Evolutionary conservation across 192 early-diverging fungal genomes (phyloP), one percentile per base, ranked within the genome.

Genomic region (Backusella sp.): DNA sequence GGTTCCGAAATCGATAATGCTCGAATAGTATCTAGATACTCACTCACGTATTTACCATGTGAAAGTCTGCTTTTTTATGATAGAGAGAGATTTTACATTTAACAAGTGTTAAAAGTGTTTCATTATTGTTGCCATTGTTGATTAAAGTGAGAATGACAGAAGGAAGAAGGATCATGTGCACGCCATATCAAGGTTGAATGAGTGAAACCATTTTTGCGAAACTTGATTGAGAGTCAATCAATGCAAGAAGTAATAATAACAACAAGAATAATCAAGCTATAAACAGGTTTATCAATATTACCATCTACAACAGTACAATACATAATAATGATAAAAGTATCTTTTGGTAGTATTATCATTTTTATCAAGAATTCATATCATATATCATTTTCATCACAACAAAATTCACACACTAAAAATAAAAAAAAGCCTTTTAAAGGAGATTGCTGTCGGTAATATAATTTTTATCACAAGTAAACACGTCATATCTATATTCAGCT

Each of bases 351-450:
- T 28, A 28, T 28, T 28, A 28, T 28, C 42, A 44, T 44, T 44
- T 32, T n/a, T 49, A 49, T 49, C 17, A 49, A 1, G 17, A 49
- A 49, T 17, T 44, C 42, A 44, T 44, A 15, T 44, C 5, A 1
- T 44, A 17, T 39, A 44, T 14, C 15, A 44, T 11, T 26, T 56
- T 56, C 19, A 56, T 56, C 21, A 3, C 21, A 62, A 11, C 12
- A 62, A 62, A 62, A 62, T 62, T 62, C 56, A 28, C 56, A 62
- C 56, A 62, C 56, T 62, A 62, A 62, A 62, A 49, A 49, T 49
- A 6, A 49, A 49, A 39, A 32, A 39, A 49, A 49, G 46, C 19
- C 46, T 49, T 49, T 49, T 49, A 21, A 49, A 62, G 23, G 56
- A 62, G 23, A 28, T 59, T 62, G 3, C 26, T 49, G 26, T 62